Conservation (phyloP, 2,329 filamentous ascomycete species). For the Raffaelea arxii region DNA sequence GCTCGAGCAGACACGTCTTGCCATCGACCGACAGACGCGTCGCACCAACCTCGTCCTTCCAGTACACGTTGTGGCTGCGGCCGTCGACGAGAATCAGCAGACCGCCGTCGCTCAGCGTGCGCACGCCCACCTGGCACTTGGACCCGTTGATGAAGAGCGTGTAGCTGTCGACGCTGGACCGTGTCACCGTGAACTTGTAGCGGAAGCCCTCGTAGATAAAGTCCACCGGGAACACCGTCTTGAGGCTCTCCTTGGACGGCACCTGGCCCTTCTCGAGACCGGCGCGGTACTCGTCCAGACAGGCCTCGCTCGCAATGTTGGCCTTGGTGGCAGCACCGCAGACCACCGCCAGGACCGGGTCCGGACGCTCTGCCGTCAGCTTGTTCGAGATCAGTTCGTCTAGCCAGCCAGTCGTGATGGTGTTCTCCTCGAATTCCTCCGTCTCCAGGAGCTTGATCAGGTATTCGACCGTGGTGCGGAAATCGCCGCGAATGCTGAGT, state of each 20-base stretch:
- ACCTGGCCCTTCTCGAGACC: conserved; percentile 96
- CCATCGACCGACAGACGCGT: conserved; percentile 93
- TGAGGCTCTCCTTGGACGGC: conserved; percentile 89
- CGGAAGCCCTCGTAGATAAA: conserved; percentile 97
- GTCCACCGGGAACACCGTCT: conserved; percentile 94
- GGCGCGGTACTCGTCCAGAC: conserved; percentile 75
- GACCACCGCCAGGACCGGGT: conserved; percentile 86
- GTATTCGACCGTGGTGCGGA: conserved; percentile 97
- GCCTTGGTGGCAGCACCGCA: conserved; percentile 93
- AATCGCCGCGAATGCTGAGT: conserved; percentile 98
- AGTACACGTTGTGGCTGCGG: conserved; percentile 96
- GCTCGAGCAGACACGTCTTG: conserved; percentile 95
- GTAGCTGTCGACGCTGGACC: conserved; percentile 87
- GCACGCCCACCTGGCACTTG: conserved; percentile 86
- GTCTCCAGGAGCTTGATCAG: conserved; percentile 98
- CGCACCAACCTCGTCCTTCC: conserved; percentile 97
- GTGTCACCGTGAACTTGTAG: conserved; percentile 97
- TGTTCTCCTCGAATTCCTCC: conserved; percentile 97
- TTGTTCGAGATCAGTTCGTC: conserved; percentile 98
- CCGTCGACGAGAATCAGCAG: conserved; percentile 83
- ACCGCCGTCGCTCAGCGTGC: conserved; percentile 87
- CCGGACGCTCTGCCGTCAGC: conserved; percentile 88
- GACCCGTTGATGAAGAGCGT: conserved; percentile 98
- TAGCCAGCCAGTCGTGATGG: conserved; percentile 96
- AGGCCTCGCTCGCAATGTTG: conserved; percentile 84